phyloP scores from a whole-genome alignment of 73 alveolate genomes.

The Paramecium tetraurelia region DNA sequence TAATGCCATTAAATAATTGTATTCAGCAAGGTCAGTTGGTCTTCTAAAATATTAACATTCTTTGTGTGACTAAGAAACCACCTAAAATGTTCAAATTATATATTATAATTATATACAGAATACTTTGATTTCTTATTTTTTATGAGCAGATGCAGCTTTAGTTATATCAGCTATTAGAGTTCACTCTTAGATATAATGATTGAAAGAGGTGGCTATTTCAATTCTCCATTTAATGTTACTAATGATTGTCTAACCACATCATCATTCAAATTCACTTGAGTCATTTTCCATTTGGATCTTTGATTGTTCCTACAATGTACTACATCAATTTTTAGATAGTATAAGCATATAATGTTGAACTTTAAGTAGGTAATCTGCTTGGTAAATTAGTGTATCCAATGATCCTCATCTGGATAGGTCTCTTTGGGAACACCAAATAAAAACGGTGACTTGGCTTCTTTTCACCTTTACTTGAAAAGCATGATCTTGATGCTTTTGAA shows the following conservation, averaged over 20 bases:
- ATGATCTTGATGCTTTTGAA: no score
- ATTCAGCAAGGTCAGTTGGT: constrained; percentile 66
- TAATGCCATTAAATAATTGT: constrained; percentile 56
- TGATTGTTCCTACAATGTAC: constrained; percentile 70
- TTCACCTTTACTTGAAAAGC: no score
- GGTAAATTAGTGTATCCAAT: constrained; percentile 84
- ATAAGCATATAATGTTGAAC: constrained; percentile 74
- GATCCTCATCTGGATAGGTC: no score
- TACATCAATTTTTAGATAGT: constrained; percentile 68
- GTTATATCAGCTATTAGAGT: neutral
- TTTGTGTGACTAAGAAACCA: constrained; percentile 59
- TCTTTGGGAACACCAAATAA: no score
- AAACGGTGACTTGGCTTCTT: no score
- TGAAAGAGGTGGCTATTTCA: constrained; percentile 67
- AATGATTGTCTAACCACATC: constrained; percentile 60
- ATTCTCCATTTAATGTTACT: constrained; percentile 60
- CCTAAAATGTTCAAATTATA: constrained; percentile 62
- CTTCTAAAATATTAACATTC: no score
- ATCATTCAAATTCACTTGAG: constrained; percentile 55
- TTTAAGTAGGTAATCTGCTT: constrained; percentile 68
- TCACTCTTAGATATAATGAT: constrained; percentile 21
- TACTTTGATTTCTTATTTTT: neutral
- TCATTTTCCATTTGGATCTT: constrained; percentile 55
- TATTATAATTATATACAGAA: no score
- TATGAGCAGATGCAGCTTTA: neutral